phyloP scores from a whole-genome alignment of 768 basidiomycete genomes.

The Termitomyces sp. region DNA sequence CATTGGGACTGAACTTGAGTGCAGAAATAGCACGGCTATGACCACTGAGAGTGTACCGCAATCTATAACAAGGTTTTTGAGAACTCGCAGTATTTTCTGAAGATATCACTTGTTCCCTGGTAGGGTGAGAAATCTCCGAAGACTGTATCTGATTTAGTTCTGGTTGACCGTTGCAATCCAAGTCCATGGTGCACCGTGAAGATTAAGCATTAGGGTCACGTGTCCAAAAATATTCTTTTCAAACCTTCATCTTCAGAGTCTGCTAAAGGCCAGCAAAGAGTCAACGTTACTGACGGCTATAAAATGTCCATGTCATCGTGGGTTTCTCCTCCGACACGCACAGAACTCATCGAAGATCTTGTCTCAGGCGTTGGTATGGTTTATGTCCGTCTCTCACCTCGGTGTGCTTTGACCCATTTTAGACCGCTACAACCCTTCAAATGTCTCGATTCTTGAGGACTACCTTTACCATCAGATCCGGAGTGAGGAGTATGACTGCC shows the following conservation, averaged over 20 bases:
- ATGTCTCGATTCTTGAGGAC: slow-evolving; percentile 90
- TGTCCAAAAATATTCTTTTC: slow-evolving; percentile 24
- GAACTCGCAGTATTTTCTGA: not conserved
- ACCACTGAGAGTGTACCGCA: slow-evolving; percentile 66
- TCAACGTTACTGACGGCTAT: not conserved
- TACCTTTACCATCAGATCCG: slow-evolving; percentile 94
- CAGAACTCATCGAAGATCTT: slow-evolving; percentile 85
- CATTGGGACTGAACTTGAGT: slow-evolving; percentile 86
- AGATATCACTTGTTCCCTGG: not conserved
- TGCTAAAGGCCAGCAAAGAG: not conserved
- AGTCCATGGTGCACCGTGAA: slow-evolving; percentile 1
- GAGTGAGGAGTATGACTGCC: slow-evolving; percentile 87
- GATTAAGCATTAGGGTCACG: slow-evolving; percentile 9
- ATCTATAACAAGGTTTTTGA: slow-evolving; percentile 45
- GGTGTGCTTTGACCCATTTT: slow-evolving; percentile 4
- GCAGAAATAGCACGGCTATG: slow-evolving; percentile 81
- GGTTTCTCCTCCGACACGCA: slow-evolving; percentile 71
- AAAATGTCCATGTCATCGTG: slow-evolving; percentile 66
- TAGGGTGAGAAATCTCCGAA: not conserved
- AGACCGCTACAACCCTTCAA: slow-evolving; percentile 98
- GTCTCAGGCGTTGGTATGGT: slow-evolving; percentile 86
- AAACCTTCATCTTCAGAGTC: not conserved
- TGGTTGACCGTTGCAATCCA: not conserved
- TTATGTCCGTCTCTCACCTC: not conserved
- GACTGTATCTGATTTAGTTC: not conserved